Conservation (phyloP, 768 basidiomycete genomes). For the Leccinum rimulosum region DNA sequence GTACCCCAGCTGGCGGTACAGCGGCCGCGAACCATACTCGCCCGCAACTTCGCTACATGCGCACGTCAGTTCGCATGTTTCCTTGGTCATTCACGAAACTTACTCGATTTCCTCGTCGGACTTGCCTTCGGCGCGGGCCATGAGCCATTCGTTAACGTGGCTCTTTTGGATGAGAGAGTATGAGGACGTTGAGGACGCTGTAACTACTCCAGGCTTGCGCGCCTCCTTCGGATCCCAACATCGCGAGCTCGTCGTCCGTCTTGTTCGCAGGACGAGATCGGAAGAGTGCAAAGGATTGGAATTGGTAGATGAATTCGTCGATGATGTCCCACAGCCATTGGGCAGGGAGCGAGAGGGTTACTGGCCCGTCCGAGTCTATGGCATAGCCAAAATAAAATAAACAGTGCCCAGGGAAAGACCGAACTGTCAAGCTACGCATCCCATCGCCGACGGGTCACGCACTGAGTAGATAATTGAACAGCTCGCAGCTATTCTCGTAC, state of each 20-base stretch:
- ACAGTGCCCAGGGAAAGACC: not conserved
- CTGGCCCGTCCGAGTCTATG: slow-evolving; percentile 87
- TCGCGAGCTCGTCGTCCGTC: slow-evolving; percentile 81
- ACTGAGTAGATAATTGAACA: slow-evolving; percentile 98
- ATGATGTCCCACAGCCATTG: slow-evolving; percentile 99
- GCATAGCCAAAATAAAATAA: not conserved
- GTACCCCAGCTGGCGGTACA: slow-evolving; percentile 95
- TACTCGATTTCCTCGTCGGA: slow-evolving; percentile 81
- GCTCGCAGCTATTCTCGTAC: slow-evolving; percentile 95
- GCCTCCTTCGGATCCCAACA: slow-evolving; percentile 76
- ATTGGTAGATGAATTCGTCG: slow-evolving; percentile 98
- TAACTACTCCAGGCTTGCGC: slow-evolving; percentile 95
- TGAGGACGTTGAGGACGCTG: slow-evolving; percentile 94
- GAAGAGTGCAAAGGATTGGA: slow-evolving; percentile 94
- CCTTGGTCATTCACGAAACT: slow-evolving; percentile 27
- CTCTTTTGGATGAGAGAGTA: slow-evolving; percentile 99
- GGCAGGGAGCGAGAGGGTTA: slow-evolving; percentile 89
- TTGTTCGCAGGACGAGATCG: slow-evolving; percentile 81
- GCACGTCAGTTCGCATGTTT: slow-evolving; percentile 4
- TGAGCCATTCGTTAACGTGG: slow-evolving; percentile 89
- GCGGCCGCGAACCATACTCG: slow-evolving; percentile 85
- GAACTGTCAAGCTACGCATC: not conserved
- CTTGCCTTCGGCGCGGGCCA: slow-evolving; percentile 78
- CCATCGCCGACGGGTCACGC: slow-evolving; percentile 7
- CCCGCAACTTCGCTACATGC: slow-evolving; percentile 73